These are phyloP conservation scores for Quercus cerris DNA, from an alignment of 306 rosid genomes.

Conservation along the genomic window DNA sequence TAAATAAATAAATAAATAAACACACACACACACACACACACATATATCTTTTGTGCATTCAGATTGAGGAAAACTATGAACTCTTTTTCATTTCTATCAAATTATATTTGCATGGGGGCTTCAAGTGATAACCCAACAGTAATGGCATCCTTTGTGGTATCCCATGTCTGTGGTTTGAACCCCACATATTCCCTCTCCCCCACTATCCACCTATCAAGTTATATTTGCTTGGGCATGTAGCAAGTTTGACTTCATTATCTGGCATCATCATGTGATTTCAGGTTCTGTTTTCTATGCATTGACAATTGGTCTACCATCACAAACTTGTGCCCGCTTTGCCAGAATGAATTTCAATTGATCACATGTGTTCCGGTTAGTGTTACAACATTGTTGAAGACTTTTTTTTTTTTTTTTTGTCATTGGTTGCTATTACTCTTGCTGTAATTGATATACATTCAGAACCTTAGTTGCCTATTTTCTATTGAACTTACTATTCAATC, in stretches of 20 bases:
- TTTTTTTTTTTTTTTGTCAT: constrained; percentile 27
- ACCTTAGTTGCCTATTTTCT: constrained; percentile 1
- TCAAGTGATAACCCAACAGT: too few species aligned
- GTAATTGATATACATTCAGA: constrained; percentile 21
- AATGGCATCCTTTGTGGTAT: too few species aligned
- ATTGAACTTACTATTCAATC: constrained; percentile 11
- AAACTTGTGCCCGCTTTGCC: constrained; percentile 98
- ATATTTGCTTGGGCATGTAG: constrained; percentile 1
- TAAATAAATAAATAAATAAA: too few species aligned
- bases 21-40: too few species aligned
- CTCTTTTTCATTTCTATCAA: not conserved
- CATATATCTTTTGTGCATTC: not conserved
- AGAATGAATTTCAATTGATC: constrained; percentile 92
- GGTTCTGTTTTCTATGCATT: constrained; percentile 96
- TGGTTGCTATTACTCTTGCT: constrained; percentile 22
- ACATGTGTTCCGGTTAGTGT: constrained; percentile 98
- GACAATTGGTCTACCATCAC: constrained; percentile 99
- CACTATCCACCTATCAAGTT: not conserved
- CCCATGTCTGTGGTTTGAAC: too few species aligned
- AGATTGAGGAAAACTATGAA: not conserved
- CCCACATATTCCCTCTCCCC: too few species aligned
- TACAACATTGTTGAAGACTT: constrained; percentile 30
- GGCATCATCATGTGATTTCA: constrained; percentile 32
- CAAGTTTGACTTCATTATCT: constrained; percentile 16
- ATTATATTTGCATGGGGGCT: constrained; percentile 1